Evolutionary conservation across 2,329 filamentous ascomycete species (phyloP).

Genomic region (Periconia digitata): DNA sequence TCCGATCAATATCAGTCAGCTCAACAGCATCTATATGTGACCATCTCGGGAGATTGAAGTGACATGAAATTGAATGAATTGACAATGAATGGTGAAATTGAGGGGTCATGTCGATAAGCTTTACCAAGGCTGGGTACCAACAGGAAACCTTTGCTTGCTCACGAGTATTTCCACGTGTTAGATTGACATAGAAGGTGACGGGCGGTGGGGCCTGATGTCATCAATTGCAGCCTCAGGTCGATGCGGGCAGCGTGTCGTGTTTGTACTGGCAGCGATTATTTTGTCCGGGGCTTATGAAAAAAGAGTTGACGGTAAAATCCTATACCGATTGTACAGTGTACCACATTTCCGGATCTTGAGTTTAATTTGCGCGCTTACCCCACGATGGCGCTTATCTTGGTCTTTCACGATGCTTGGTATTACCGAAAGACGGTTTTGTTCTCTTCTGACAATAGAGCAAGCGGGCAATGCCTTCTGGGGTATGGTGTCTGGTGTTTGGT

Average conservation of each 20-base stretch:
- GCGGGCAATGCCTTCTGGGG: background rate
- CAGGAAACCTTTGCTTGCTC: background rate
- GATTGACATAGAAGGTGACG: background rate
- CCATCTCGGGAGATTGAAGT: background rate
- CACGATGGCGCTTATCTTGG: background rate
- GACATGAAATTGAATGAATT: background rate
- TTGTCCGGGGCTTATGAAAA: background rate
- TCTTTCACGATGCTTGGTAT: background rate
- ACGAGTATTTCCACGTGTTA: background rate
- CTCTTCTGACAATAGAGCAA: background rate
- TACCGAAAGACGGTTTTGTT: background rate
- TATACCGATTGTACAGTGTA: background rate
- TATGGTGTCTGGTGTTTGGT: background rate
- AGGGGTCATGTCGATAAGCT: background rate
- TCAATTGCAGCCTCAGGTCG: background rate
- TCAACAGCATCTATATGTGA: background rate
- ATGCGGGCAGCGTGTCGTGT: background rate
- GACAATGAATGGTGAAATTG: background rate
- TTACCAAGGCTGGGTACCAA: background rate
- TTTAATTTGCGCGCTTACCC: background rate
- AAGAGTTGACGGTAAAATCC: background rate
- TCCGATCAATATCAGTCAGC: background rate
- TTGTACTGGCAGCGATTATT: background rate
- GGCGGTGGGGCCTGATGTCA: background rate
- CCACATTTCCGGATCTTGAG: background rate